Evolutionary conservation across 441 rosid genomes (phyloP), one percentile per base, ranked within the genome.

Genomic region (Arabidopsis hybrid): DNA sequence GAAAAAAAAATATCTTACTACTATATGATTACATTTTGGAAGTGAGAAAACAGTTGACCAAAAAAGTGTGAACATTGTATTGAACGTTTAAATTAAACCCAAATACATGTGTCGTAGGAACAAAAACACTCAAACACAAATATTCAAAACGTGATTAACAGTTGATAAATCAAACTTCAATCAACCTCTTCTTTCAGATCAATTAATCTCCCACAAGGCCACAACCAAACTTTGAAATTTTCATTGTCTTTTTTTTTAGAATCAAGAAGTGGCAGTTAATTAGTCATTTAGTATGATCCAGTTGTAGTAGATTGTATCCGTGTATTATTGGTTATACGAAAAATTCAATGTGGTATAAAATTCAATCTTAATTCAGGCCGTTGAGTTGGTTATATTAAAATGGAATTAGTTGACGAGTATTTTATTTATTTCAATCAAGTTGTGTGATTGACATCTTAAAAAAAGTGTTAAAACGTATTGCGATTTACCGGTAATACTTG

Each of bases 361-460:
- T 34, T 55, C 17, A 13, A 53, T 52, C 34, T 12, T 40, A 53
- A 17, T 32, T 32, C 32, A 13, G 5, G 18, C 13, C 68, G 53
- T 68, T 68, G 55, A 68, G 73, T 68, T 68, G 64, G 21, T 32
- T 31, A 42, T 31, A 50, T 49, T 7, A n/a, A 17, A 49, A 50
- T 61, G 26, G 7, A 52, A 61, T 35, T 8, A 39, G 49, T 9
- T 52, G 55, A 64, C 40, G 49, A 46, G 6, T 55, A 13, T 2
- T 31, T 31, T 45, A 2, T 8, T 36, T 36, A 36, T 36, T 29
- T 36, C 11, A 17, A 5, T 59, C 29, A 60, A 50, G 7, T 18
- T 6, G 21, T 14, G 8, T 45, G 17, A 17, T 7, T 17, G 26
- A 21, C 26, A 21, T 21, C 26, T 21, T 21, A 21, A 21, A 21